These are phyloP conservation scores for Pleodorina starrii DNA, from an alignment of 139 green algal species.

Conservation along the genomic window DNA sequence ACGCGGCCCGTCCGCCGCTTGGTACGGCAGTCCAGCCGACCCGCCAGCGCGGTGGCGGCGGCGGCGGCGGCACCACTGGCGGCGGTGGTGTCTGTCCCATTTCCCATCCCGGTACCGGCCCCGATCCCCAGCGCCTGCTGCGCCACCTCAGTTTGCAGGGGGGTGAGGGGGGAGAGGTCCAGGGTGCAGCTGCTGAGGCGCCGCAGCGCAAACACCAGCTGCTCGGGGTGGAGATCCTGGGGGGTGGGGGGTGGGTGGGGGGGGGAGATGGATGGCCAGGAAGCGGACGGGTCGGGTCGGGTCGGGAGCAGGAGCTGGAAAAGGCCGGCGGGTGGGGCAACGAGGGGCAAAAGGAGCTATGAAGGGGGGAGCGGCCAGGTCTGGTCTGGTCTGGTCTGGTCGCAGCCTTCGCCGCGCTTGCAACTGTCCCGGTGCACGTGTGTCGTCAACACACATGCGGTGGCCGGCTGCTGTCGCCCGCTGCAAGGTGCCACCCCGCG, in stretches of 20 bases:
- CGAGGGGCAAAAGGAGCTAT: too few species aligned
- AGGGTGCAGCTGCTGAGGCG: constrained; percentile 9
- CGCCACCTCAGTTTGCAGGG: constrained; percentile 15
- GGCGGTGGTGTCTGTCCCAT: neutral
- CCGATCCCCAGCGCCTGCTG: neutral
- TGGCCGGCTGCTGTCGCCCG: too few species aligned
- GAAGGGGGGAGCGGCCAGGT: too few species aligned
- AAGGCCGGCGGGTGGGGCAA: too few species aligned
- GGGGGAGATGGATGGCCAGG: too few species aligned
- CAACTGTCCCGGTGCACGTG: too few species aligned
- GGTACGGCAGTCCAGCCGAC: constrained; percentile 13
- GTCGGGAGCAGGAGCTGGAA: too few species aligned
- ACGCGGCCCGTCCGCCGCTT: constrained; percentile 37
- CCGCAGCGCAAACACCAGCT: constrained; percentile 41
- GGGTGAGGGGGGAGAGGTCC: constrained; percentile 7
- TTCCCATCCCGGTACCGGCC: neutral
- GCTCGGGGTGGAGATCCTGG: constrained; percentile 53
- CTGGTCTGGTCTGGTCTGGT: neutral
- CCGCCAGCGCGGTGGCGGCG: neutral
- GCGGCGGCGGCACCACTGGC: neutral
- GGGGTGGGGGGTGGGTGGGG: neutral
- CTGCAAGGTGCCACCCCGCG: too few species aligned
- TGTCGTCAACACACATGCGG: too few species aligned
- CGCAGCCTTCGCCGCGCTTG: too few species aligned
- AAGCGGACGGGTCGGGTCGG: too few species aligned